These are phyloP conservation scores for Thalassiosira allenii DNA, from an alignment of 352 stramenopile species.

Conservation along the genomic window DNA sequence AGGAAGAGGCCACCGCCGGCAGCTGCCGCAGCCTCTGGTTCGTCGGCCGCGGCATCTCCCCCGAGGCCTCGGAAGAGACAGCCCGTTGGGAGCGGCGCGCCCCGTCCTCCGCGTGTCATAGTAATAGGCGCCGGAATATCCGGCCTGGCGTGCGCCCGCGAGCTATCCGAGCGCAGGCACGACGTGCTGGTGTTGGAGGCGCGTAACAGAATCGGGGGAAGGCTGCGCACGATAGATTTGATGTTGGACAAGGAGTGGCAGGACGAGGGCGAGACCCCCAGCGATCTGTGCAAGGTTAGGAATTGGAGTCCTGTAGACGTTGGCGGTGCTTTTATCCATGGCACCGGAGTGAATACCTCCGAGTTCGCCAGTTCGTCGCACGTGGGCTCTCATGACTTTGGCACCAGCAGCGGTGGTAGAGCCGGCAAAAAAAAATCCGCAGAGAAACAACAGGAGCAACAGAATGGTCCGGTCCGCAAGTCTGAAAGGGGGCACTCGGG, in stretches of 20 bases:
- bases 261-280: slow-evolving; percentile 8
- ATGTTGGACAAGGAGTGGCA: slow-evolving; percentile 54
- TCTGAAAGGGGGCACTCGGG: background rate
- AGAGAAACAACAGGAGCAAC: too few species aligned
- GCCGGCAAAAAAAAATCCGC: background rate
- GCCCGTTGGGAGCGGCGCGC: slow-evolving; percentile 24
- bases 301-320: slow-evolving; percentile 76
- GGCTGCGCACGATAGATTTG: slow-evolving; percentile 73
- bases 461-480: background rate
- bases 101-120: slow-evolving; percentile 73
- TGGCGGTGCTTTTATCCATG: slow-evolving; percentile 87
- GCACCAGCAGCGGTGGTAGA: slow-evolving; percentile 5
- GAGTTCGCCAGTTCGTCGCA: background rate
- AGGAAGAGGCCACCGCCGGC: too few species aligned
- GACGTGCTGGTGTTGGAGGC: slow-evolving; percentile 88
- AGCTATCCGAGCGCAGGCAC: slow-evolving; percentile 85
- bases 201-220: slow-evolving; percentile 80
- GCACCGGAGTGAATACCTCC: slow-evolving; percentile 70
- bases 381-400: slow-evolving; percentile 53
- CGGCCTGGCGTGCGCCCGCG: slow-evolving; percentile 84
- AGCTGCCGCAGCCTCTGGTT: too few species aligned
- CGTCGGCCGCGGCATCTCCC: too few species aligned
- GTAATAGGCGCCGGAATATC: slow-evolving; percentile 87
- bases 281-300: slow-evolving; percentile 33
- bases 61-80: too few species aligned